Base-by-base conservation (phyloP, 176 grass and related monocot species). In the Oryza australiensis region DNA sequence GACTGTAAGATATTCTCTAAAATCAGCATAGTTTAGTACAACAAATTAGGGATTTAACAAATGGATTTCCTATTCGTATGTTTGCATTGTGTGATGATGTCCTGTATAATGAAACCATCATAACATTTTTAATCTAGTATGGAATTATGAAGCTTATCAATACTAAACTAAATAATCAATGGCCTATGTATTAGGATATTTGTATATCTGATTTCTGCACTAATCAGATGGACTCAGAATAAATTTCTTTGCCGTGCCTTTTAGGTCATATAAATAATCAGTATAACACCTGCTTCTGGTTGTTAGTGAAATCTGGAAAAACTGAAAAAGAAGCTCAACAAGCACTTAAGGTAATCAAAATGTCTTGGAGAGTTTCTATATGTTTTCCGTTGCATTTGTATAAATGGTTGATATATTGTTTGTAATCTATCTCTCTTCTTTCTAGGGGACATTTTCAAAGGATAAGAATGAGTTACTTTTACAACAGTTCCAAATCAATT, bases 261-360 rank as follows among this genome's bases (percentile, higher is more conserved):
- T 80, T 68, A 94, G 92, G 92, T 67, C 92, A 94, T 80, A 91
- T 94, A 77, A 94, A 94, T 76, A 94, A 94, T 84, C 92, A 94
- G 33, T 94, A 91, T 49, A 94, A 94, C 66, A 94, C 86, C 67
- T 91, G 83, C 64, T 94, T 94, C 63, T 94, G 92, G 89, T 87
- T 87, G 86, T 82, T 94, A 68, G 92, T 94, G 74, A 94, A 91
- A 37, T 94, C 92, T 66, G 86, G 92, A 63, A 94, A 94, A 86
- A 91, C 83, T 78, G 80, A 91, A 83, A 86, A 80, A 24, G 92
- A 87, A 66, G 88, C 92, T 51, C 86, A 94, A 40, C 80, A 87
- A 34, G 72, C 37, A 16, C 73, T 94, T 23, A 94, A 89, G 92
- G 92, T 91, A 70, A 45, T 80, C 62, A 43, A 41, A 64, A 72